Base-by-base conservation (phyloP, 345 rosid genomes). In the Zanthoxylum bungeanum region DNA sequence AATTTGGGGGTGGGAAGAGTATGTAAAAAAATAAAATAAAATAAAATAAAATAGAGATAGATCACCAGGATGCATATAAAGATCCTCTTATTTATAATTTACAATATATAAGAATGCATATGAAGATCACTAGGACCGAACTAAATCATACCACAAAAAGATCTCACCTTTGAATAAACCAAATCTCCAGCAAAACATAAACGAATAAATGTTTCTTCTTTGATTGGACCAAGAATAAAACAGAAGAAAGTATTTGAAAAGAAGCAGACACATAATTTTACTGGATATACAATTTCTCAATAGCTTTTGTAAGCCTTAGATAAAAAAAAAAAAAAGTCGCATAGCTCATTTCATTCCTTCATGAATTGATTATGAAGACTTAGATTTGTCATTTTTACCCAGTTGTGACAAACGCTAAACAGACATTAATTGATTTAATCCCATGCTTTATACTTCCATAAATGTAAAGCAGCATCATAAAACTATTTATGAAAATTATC, bases 291-390 rank as follows among this genome's bases (percentile, higher is more conserved):
- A 34, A 60, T 36, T 37, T 60, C 65, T 36, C 7, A 1, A 60
- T 1, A 17, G 36, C 28, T 21, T 37, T 36, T 31, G 47, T 25
- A 33, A 60, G 44, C 34, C 7, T 34, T 9, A 2, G 22, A 63
- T 44, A 12, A 19, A 64, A 64, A 27, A 16, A 42, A 12, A 19
- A 64, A 64, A 27, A 16, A 42, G 27, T 65, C 40, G 8, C 46
- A 66, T 14, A 22, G 22, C 31, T 52, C 19, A 24, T 37, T 36
- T n/a, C 21, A 28, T 17, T 16, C 10, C 8, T 16, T 50, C 14
- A 8, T 9, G 11, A 50, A 66, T 46, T 58, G 30, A 51, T 37
- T 52, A 68, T 68, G 61, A 21, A 50, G 59, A 66, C 46, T 66
- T 33, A 50, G 22, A 28, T 17, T 44, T 17, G 14, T 46, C 11